Evolutionary conservation across 1,284 basidiomycete species (phyloP).

Genomic region (Papiliotrema terrestris): DNA sequence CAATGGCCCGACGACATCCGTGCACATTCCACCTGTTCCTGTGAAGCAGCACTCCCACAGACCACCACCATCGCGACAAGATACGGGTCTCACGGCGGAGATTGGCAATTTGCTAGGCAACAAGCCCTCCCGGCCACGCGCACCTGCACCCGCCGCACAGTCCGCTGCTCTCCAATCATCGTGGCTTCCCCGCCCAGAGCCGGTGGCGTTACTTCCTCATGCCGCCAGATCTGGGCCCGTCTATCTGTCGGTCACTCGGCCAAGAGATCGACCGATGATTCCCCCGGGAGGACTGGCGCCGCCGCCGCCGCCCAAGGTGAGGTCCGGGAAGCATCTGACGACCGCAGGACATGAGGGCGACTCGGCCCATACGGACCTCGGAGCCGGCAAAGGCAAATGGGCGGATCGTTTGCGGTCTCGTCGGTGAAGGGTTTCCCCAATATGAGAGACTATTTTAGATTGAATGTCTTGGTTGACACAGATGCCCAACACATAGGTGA

Average conservation of each 20-base stretch:
- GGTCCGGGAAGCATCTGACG: neutral
- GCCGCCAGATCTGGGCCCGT: conserved; percentile 9
- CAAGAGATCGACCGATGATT: conserved; percentile 27
- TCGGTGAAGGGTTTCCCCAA: too few species aligned
- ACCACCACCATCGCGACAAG: neutral
- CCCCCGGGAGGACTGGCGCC: conserved; percentile 19
- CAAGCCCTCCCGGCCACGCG: neutral
- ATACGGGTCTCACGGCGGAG: conserved; percentile 1
- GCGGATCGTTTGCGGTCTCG: conserved; percentile 13
- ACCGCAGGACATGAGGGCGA: too few species aligned
- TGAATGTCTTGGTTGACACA: too few species aligned
- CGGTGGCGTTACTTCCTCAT: conserved; percentile 6
- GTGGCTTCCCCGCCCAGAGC: conserved; percentile 14
- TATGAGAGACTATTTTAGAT: too few species aligned
- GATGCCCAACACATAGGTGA: too few species aligned
- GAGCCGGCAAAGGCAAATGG: conserved; percentile 14
- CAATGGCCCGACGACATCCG: neutral
- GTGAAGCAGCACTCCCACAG: neutral
- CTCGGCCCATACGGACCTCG: neutral
- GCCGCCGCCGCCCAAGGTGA: conserved; percentile 15
- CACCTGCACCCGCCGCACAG: neutral
- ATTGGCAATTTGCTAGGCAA: conserved; percentile 11
- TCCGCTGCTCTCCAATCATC: conserved; percentile 4
- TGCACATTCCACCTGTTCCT: neutral
- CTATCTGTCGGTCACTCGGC: conserved; percentile 20